Base-by-base conservation (phyloP, 768 basidiomycete genomes). In the Epithele typhae region DNA sequence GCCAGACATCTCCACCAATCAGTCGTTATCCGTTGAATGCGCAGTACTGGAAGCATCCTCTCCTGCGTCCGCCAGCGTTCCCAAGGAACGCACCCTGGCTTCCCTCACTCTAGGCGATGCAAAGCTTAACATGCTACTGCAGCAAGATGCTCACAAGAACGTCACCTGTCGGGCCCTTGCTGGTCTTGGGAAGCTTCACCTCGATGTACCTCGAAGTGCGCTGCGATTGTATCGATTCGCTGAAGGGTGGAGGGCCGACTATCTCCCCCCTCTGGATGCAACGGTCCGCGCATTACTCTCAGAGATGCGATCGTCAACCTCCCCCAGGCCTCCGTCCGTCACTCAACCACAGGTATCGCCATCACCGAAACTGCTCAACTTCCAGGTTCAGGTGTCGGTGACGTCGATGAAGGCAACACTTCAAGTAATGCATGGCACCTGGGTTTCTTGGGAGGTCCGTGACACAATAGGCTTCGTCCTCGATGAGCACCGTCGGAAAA, bases 371-470 rank as follows among this genome's bases (percentile, higher is more conserved):
- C 51, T 49, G 25, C 43, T 60, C 15, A 51, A 64, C 7, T 53
- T 79, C 25, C 76, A 82, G 37, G 47, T 87, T 14, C 77, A 84
- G 51, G 70, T 75, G 4, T 70, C 72, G 22, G 46, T 89, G 8
- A 57, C 62, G 4, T 74, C 74, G 18, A 59, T 81, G 19, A 75
- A 76, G 21, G 69, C 89, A 8, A 77, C 79, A 3, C 73, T 92
- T 5, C 89, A 91, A 56, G 81, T 92, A 33, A 89, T 92, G 84
- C 87, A 83, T 50, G 88, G 87, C 17, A 92, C 88, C 1, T 92
- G 89, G 89, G 64, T 92, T 25, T 82, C 85, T 7, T 90, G 83
- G 86, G 77, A 82, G 46, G 65, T 81, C 18, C 68, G 75, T 45
- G 67, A 80, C 41, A 73, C 69, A 0, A 63, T 78, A 7, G 64